Percentiles rank a stretch among this genome's conserved stretches.
Evolutionary conservation across 768 basidiomycete genomes (phyloP).

Genomic region (Boletus subcaerulescens): DNA sequence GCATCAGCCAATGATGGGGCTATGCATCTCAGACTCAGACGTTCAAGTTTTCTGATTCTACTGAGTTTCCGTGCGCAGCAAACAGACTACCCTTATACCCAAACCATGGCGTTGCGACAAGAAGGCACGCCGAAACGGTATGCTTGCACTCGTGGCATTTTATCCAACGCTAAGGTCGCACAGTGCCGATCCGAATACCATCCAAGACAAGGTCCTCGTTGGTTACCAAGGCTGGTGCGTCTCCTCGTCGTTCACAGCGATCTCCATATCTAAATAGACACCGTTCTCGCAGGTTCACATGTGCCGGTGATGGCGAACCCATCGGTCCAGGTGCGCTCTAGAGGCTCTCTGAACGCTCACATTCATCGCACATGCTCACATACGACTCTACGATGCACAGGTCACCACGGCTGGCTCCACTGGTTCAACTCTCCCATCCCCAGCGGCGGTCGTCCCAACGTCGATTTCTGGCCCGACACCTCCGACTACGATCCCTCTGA

Average conservation of each 20-base stretch:
- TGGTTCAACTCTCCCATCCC: conserved; percentile 74
- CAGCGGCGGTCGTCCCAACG: conserved; percentile 66
- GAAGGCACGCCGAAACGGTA: background rate
- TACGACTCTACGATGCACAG: conserved; percentile 15
- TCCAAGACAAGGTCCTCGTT: conserved; percentile 80
- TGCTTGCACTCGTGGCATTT: background rate
- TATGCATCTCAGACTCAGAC: too few relatives aligned
- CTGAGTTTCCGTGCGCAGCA: too few relatives aligned
- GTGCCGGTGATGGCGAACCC: conserved; percentile 64
- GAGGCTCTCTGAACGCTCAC: background rate
- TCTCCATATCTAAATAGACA: background rate
- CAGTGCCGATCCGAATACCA: conserved; percentile 69
- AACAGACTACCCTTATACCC: too few relatives aligned
- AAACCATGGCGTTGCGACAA: background rate
- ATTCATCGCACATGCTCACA: background rate
- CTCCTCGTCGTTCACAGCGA: background rate
- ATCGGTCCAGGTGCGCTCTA: conserved; percentile 50
- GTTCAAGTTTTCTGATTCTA: too few relatives aligned
- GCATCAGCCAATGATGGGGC: too few relatives aligned
- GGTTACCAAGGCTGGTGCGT: conserved; percentile 84
- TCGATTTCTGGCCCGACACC: conserved; percentile 78
- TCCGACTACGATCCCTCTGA: conserved; percentile 69
- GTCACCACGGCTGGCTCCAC: conserved; percentile 85
- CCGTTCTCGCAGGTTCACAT: conserved; percentile 57
- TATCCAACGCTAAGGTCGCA: background rate